phyloP scores from a whole-genome alignment of 257 asterid genomes.

The Capsicum pubescens region DNA sequence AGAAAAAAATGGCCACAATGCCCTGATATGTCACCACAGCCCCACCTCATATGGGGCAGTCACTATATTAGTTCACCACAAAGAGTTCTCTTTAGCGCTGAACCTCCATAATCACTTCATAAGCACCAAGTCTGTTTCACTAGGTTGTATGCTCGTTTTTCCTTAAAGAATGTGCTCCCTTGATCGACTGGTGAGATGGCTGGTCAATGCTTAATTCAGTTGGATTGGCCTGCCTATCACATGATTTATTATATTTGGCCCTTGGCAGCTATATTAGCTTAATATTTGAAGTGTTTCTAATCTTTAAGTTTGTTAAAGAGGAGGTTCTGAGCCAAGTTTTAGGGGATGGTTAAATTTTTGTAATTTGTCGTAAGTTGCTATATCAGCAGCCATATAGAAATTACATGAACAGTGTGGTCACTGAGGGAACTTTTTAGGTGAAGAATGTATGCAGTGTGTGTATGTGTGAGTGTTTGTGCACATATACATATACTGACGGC shows the following conservation, averaged over 20 bases:
- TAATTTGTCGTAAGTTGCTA: not conserved
- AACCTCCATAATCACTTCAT: not conserved
- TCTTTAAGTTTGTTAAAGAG: not conserved
- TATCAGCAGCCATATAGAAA: not conserved
- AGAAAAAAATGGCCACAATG: not conserved
- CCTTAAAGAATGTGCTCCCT: not conserved
- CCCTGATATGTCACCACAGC: not conserved
- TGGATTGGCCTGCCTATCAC: not conserved
- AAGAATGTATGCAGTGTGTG: not conserved
- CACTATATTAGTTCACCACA: not conserved
- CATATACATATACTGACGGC: not conserved
- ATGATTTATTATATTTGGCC: not conserved
- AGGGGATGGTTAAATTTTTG: not conserved
- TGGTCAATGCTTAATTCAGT: not conserved
- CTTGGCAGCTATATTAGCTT: constrained; percentile 1
- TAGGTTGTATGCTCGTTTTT: no score
- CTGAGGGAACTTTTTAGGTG: constrained; percentile 19
- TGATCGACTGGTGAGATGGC: not conserved
- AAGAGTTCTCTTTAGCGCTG: not conserved
- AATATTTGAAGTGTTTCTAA: constrained; percentile 6
- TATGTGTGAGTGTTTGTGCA: not conserved
- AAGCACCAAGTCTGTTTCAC: not conserved
- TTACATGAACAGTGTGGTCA: not conserved
- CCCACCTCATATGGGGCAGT: not conserved
- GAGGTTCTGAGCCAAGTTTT: not conserved